These are phyloP conservation scores for Fusarium acutatum DNA, from an alignment of 2,329 filamentous ascomycete species.

Conservation along the genomic window DNA sequence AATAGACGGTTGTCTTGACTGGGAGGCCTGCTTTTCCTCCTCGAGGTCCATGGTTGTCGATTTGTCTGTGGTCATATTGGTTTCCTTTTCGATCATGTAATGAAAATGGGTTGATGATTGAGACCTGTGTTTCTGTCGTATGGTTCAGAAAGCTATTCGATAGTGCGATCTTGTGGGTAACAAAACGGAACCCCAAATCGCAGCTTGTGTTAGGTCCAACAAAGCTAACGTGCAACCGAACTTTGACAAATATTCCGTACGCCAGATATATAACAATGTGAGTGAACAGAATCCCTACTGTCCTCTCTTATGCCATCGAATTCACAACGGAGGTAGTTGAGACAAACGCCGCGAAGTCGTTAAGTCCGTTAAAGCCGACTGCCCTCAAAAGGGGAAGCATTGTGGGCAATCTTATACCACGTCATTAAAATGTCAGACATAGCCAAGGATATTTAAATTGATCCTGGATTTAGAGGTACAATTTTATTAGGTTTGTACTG, in stretches of 20 bases:
- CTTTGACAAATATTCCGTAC: background rate
- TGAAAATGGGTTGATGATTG: accelerated
- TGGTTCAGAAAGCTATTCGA: no score
- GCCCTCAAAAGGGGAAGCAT: background rate
- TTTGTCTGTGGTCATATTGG: accelerated
- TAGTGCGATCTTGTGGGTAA: accelerated
- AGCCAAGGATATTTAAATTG: accelerated
- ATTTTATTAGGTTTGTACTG: no score
- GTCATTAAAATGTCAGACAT: background rate
- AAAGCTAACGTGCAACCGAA: background rate
- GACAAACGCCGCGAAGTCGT: background rate
- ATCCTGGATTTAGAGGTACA: accelerated
- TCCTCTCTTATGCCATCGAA: accelerated
- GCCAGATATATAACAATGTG: accelerated
- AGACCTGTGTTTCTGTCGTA: accelerated
- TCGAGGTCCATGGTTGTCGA: accelerated
- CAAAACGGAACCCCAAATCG: background rate
- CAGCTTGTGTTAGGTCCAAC: accelerated
- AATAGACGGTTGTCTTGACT: background rate
- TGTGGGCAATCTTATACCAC: background rate
- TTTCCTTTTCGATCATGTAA: accelerated
- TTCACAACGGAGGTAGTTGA: background rate
- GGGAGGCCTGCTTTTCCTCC: background rate
- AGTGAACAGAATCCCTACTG: accelerated
- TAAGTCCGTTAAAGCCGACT: background rate